Percentiles rank a stretch among this genome's conserved stretches.
phyloP scores from a whole-genome alignment of 331 rosid genomes.

The Rhamnella rubrinervis region DNA sequence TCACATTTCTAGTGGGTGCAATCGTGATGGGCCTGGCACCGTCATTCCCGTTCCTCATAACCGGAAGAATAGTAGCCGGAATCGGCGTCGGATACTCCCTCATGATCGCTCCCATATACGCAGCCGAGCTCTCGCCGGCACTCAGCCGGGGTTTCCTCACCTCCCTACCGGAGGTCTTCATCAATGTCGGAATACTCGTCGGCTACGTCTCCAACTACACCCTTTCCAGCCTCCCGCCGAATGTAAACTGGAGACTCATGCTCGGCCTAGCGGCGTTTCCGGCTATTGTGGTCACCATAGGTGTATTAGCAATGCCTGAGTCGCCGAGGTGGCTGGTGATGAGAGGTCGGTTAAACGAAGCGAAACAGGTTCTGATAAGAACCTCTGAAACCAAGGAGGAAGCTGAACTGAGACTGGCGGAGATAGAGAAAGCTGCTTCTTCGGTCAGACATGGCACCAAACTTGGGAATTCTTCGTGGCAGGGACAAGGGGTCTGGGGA shows the following conservation, averaged over 20 bases:
- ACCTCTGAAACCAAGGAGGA: conserved; percentile 59
- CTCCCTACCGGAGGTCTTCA: conserved; percentile 84
- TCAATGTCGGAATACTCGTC: conserved; percentile 66
- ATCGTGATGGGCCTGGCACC: conserved; percentile 75
- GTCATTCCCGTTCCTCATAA: conserved; percentile 54
- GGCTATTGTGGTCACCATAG: conserved; percentile 52
- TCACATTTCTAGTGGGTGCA: conserved; percentile 68
- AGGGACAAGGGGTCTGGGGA: conserved; percentile 57
- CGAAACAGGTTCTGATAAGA: conserved; percentile 46
- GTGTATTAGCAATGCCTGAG: conserved; percentile 77
- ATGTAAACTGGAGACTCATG: conserved; percentile 75
- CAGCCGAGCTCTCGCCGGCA: conserved; percentile 78
- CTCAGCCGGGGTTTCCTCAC: conserved; percentile 71
- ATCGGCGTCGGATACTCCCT: conserved; percentile 80
- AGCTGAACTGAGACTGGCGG: conserved; percentile 58
- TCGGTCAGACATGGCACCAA: too few species aligned
- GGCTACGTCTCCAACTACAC: conserved; percentile 82
- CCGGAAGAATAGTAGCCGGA: conserved; percentile 71
- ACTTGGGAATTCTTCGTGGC: background rate
- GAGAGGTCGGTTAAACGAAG: conserved; percentile 54
- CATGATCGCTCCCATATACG: conserved; percentile 77
- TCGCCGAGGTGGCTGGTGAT: conserved; percentile 82
- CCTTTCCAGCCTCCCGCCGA: conserved; percentile 47
- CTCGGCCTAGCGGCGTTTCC: conserved; percentile 77
- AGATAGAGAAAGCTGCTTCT: conserved; percentile 61